phyloP scores from a whole-genome alignment of 257 asterid species.

The Apocynum venetum region DNA sequence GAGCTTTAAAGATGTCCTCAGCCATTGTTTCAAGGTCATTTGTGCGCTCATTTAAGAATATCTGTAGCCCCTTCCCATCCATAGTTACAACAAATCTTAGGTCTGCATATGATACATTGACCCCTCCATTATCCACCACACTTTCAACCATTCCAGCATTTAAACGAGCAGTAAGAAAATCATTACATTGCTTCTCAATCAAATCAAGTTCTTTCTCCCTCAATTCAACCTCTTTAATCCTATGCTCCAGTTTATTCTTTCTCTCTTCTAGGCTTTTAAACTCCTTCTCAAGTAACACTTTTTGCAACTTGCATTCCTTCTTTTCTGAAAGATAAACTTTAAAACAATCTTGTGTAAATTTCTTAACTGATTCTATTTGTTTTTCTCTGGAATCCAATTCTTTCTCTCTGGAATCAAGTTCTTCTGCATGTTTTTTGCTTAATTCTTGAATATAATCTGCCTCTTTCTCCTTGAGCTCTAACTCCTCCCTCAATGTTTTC shows the following conservation, averaged over 20 bases:
- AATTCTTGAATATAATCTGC: neutral
- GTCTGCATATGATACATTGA: constrained; percentile 8
- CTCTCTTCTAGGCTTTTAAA: constrained; percentile 23
- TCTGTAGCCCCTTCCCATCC: constrained; percentile 48
- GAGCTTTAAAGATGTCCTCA: constrained; percentile 29
- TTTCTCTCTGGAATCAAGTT: constrained; percentile 5
- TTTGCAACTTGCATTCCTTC: constrained; percentile 24
- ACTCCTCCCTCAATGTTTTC: neutral
- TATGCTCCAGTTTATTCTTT: constrained; percentile 27
- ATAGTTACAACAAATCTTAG: constrained; percentile 29
- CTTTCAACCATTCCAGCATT: constrained; percentile 25
- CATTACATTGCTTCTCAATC: constrained; percentile 15
- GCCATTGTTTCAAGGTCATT: constrained; percentile 35
- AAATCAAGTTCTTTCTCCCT: constrained; percentile 26
- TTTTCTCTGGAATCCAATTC: constrained; percentile 36
- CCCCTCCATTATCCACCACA: constrained; percentile 16
- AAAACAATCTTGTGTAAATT: constrained; percentile 19
- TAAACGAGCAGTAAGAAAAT: constrained; percentile 13
- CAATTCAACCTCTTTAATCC: constrained; percentile 21
- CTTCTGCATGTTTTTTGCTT: neutral
- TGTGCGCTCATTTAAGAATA: constrained; percentile 37
- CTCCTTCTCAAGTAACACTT: constrained; percentile 30
- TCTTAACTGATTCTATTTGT: constrained; percentile 30
- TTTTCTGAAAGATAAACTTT: constrained; percentile 28
- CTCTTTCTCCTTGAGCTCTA: neutral